Evolutionary conservation across 1,284 basidiomycete species (phyloP), one percentile per base, ranked within the genome.

Genomic region (Spongispora temasekensis): DNA sequence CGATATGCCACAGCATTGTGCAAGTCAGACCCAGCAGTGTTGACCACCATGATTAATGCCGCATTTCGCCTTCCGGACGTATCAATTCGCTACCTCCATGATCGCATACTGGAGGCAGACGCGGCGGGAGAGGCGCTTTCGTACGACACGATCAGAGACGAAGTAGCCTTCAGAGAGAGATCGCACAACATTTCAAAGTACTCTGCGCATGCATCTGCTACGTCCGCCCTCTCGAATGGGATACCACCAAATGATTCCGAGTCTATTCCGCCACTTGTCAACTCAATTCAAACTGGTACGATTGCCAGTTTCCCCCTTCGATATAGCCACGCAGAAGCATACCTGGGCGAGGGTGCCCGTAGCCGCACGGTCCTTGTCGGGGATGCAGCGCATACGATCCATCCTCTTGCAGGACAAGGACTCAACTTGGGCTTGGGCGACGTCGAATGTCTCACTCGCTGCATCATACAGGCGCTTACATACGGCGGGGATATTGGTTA

Each of bases 401-500:
- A 99, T 71, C 97, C 97, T 0, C 85, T 99, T n/a, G 97, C 96
- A 0, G 97, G 97, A 2, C 97, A 99, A 72, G 97, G 97, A 0
- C 79, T 99, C 46, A 99, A 99, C 74, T 80, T 97, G 68, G 97
- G 97, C 21, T 78, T 99, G 19, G 91, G 83, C 2, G 97, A 99
- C 71, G 94, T 89, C 0, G 82, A 89, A 67, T 83, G 83, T 57
- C 82, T 97, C 23, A 79, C 86, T 2, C 77, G 80, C 37, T 87
- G 85, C 64, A 85, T 96, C 46, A 76, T 86, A 31, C 68, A 78
- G 7, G 81, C 88, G 0, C 68, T 91, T 32, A 64, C 68, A 19
- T 73, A 80, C 8, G 95, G 94, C 7, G 86, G 87, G 6, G 95
- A 97, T 72, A 83, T 97, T 56, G 95, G 95, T 87, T 34, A 67